A percentile compares a stretch with the other conserved stretches of the same genome.
phyloP scores from a whole-genome alignment of 805 yeast genomes.

The Starmera caribaea region DNA sequence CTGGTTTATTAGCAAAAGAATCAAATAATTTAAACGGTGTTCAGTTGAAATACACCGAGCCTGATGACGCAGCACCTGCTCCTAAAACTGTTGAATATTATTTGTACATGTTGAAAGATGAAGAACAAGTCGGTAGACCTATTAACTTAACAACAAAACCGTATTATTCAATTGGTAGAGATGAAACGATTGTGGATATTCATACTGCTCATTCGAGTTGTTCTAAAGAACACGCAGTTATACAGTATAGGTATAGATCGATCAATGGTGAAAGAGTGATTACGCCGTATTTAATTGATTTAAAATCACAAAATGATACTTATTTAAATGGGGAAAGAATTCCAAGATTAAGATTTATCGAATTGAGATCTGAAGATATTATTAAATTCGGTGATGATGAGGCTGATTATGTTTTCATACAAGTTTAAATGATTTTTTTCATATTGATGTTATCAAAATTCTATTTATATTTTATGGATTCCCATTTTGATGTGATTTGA shows the following conservation, averaged over 20 bases:
- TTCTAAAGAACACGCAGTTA: slow-evolving; percentile 39
- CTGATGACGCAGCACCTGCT: slow-evolving; percentile 23
- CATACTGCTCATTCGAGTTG: slow-evolving; percentile 25
- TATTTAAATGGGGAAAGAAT: slow-evolving; percentile 28
- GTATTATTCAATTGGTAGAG: slow-evolving; percentile 28
- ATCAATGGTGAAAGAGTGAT: slow-evolving; percentile 6
- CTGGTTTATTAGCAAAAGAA: slow-evolving; percentile 34
- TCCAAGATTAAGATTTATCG: slow-evolving; percentile 32
- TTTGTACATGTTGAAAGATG: slow-evolving; percentile 21
- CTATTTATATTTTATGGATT: slow-evolving; percentile 1
- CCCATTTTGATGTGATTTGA: slow-evolving; percentile 26
- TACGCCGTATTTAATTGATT: slow-evolving; percentile 34
- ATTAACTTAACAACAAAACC: slow-evolving; percentile 19
- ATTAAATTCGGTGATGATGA: slow-evolving; percentile 27
- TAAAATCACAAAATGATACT: slow-evolving; percentile 40
- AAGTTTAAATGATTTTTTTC: not conserved
- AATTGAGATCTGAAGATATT: slow-evolving; percentile 31
- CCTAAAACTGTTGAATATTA: slow-evolving; percentile 18
- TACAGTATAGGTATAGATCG: slow-evolving; percentile 29
- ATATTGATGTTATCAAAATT: not conserved
- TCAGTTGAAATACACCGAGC: slow-evolving; percentile 29
- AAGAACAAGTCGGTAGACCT: slow-evolving; percentile 15
- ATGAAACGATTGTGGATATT: slow-evolving; percentile 25
- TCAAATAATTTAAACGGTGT: slow-evolving; percentile 25
- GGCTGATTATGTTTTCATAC: slow-evolving; percentile 20